Base-by-base conservation (phyloP, 345 rosid genomes). In the Gossypium australe region DNA sequence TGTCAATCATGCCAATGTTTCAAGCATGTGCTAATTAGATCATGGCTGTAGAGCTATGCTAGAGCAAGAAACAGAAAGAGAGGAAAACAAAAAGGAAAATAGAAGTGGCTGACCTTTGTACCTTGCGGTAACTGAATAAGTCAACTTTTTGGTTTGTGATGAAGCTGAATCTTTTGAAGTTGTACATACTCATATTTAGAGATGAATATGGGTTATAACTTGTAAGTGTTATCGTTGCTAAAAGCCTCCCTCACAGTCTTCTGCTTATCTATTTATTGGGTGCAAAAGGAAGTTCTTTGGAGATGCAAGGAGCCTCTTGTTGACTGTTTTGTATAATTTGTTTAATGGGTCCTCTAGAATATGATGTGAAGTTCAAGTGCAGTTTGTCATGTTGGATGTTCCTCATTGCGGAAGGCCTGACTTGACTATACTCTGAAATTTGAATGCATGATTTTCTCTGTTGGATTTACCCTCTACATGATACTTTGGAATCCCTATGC, bases 111-210 rank as follows among this genome's bases (percentile, higher is more conserved):
- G 52, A 67, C 5, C 53, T 45, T 5, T 44, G 53, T 44, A 44
- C 34, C 70, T 66, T 18, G 29, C 12, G 11, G 4, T 12, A 66
- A 22, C 55, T 2, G 56, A 55, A 67, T 47, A 24, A 47, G 6
- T 45, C 53, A 66, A 43, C 70, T 43, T 44, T 44, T 43, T 43
- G 13, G 13, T 2, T 18, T 66, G 53, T 66, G n/a, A 49, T 44
- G 70, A 66, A 66, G 52, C 52, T 66, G 29, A 66, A 66, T 45
- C n/a, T 43, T 66, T 66, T 20, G 0, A 45, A 44, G 70, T 66
- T 44, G 34, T 44, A 44, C 52, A 44, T 18, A 65, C 34, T 20
- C 44, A 22, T 7, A 45, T 12, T 11, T 7, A 12, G 38, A 11
- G 38, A 66, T 45, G n/a, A 51, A 45, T 67, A 22, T 7, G 38